Evolutionary conservation across 1,139 yeast species (phyloP).

Genomic region (Trichomonascaceae sp.): DNA sequence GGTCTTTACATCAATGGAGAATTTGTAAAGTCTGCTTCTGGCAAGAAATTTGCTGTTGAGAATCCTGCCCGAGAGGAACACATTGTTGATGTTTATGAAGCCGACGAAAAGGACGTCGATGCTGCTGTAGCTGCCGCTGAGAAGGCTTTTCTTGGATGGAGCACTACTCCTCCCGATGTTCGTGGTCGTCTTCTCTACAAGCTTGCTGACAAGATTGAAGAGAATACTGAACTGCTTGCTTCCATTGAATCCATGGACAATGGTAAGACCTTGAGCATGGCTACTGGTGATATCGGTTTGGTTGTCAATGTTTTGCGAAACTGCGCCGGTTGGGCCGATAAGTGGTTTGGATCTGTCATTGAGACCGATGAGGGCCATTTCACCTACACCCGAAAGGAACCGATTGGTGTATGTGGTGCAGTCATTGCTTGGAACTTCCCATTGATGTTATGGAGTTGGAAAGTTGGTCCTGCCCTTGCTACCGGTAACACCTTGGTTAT

Average conservation of each 20-base stretch:
- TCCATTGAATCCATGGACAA: conserved; percentile 56
- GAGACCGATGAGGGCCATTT: conserved; percentile 60
- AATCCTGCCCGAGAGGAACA: conserved; percentile 45
- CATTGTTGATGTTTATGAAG: conserved; percentile 48
- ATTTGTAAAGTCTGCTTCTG: conserved; percentile 57
- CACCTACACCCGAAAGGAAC: conserved; percentile 56
- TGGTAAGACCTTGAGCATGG: conserved; percentile 49
- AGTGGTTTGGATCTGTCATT: conserved; percentile 58
- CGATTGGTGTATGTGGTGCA: conserved; percentile 76
- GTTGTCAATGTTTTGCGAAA: conserved; percentile 46
- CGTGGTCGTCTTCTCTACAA: conserved; percentile 43
- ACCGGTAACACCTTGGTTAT: conserved; percentile 75
- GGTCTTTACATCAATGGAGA: conserved; percentile 82
- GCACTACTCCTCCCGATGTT: conserved; percentile 43
- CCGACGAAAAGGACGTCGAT: conserved; percentile 51
- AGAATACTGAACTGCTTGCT: conserved; percentile 43
- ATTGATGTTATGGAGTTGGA: conserved; percentile 77
- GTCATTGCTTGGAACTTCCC: conserved; percentile 91
- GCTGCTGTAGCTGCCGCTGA: conserved; percentile 55
- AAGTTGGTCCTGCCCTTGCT: conserved; percentile 77
- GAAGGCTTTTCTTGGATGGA: conserved; percentile 42
- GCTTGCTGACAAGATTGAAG: conserved; percentile 49
- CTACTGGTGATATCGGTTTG: conserved; percentile 52
- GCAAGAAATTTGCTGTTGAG: conserved; percentile 45
- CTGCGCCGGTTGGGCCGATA: conserved; percentile 82